These are phyloP conservation scores for Paracoccidioides lutzii DNA, from an alignment of 2,329 filamentous ascomycete genomes.

Conservation along the genomic window DNA sequence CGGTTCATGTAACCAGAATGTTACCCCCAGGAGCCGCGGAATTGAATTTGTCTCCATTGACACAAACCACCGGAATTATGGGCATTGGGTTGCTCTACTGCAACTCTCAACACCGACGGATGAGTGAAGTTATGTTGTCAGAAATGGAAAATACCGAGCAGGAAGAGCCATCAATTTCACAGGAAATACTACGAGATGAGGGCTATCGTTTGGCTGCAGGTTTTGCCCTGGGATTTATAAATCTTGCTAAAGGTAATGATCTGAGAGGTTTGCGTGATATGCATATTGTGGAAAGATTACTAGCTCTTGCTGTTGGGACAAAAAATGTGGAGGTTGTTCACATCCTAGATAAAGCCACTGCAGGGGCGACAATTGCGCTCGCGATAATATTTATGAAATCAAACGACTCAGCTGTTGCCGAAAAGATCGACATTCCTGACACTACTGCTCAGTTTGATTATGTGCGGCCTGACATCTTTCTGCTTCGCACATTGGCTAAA, in stretches of 20 bases:
- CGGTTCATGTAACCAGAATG: slow-evolving; percentile 92
- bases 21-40: slow-evolving; percentile 84
- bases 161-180: slow-evolving; percentile 53
- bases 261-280: slow-evolving; percentile 85
- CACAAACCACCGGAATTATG: slow-evolving; percentile 93
- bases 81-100: slow-evolving; percentile 90
- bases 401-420: slow-evolving; percentile 70
- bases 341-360: slow-evolving; percentile 80
- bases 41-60: slow-evolving; percentile 80
- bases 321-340: slow-evolving; percentile 90
- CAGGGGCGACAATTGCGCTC: slow-evolving; percentile 83
- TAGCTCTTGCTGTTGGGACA: slow-evolving; percentile 72
- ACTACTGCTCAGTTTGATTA: slow-evolving; percentile 89
- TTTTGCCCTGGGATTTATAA: slow-evolving; percentile 87
- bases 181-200: slow-evolving; percentile 77
- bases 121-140: slow-evolving; percentile 98
- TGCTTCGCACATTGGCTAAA: slow-evolving; percentile 76
- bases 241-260: slow-evolving; percentile 79
- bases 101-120: slow-evolving; percentile 88
- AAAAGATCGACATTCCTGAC: slow-evolving; percentile 86
- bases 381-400: slow-evolving; percentile 96
- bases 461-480: slow-evolving; percentile 80
- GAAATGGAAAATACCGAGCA: slow-evolving; percentile 84
- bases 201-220: slow-evolving; percentile 93
- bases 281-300: slow-evolving; percentile 75